phyloP scores from a whole-genome alignment of 2,329 filamentous ascomycete genomes.

The Microsporum ferrugineum region DNA sequence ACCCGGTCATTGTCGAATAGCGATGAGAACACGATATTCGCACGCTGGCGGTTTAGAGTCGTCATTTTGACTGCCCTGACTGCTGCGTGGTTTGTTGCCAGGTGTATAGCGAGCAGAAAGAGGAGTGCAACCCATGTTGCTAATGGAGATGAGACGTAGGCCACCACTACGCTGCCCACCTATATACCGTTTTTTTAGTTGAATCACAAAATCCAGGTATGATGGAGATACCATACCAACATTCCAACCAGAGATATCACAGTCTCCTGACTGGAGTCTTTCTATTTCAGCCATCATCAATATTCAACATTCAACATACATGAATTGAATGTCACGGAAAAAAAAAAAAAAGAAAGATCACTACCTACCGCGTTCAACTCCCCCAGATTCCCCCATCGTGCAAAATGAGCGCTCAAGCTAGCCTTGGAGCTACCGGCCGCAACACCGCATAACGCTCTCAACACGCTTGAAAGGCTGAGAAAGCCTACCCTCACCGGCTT shows the following conservation, averaged over 20 bases:
- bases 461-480: constrained; percentile 49
- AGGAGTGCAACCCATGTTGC: constrained; percentile 67
- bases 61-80: constrained; percentile 75
- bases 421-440: constrained; percentile 85
- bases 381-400: constrained; percentile 71
- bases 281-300: constrained; percentile 29
- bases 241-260: constrained; percentile 82
- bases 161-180: constrained; percentile 70
- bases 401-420: constrained; percentile 84
- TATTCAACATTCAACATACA: neutral
- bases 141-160: constrained; percentile 55
- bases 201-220: neutral
- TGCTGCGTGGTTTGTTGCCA: constrained; percentile 75
- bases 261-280: constrained; percentile 93
- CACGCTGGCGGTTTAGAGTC: constrained; percentile 74
- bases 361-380: constrained; percentile 70
- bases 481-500: constrained; percentile 45
- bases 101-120: constrained; percentile 60
- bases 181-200: constrained; percentile 17
- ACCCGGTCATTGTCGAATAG: constrained; percentile 32
- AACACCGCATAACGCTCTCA: constrained; percentile 69
- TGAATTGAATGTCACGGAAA: neutral
- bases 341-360: neutral
- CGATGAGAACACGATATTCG: constrained; percentile 61
- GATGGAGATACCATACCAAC: constrained; percentile 41